These are phyloP conservation scores for Artomyces pyxidatus DNA, from an alignment of 768 basidiomycete genomes.

Conservation along the genomic window DNA sequence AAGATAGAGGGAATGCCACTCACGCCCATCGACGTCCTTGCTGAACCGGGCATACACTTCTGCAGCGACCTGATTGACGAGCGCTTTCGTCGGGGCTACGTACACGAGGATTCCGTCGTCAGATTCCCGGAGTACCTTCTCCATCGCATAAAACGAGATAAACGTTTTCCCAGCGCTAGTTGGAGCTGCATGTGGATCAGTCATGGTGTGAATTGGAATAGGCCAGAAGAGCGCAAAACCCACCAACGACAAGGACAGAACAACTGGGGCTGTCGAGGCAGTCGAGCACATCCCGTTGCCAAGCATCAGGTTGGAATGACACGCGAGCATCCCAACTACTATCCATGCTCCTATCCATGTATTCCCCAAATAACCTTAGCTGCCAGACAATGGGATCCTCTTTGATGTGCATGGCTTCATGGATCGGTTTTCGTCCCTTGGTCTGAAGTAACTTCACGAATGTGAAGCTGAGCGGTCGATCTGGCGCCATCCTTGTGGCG, in stretches of 20 bases:
- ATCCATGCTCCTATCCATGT: constrained; percentile 69
- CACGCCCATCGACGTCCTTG: constrained; percentile 42
- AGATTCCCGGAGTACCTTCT: constrained; percentile 49
- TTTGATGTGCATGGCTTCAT: constrained; percentile 46
- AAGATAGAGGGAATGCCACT: constrained; percentile 16
- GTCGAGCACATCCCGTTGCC: constrained; percentile 63
- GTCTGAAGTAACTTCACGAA: constrained; percentile 48
- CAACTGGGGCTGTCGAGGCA: constrained; percentile 43
- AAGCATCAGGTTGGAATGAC: constrained; percentile 57
- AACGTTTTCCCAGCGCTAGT: constrained; percentile 74
- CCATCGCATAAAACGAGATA: constrained; percentile 74
- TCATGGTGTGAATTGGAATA: background rate
- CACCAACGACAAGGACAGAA: constrained; percentile 62
- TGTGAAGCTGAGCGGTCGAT: constrained; percentile 36
- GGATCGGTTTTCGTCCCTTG: constrained; percentile 29
- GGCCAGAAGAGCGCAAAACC: constrained; percentile 15
- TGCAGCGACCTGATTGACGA: constrained; percentile 64
- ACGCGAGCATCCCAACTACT: constrained; percentile 49
- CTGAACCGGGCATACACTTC: constrained; percentile 67
- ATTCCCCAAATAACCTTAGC: constrained; percentile 59
- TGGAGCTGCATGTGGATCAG: constrained; percentile 34
- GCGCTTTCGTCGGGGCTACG: constrained; percentile 68
- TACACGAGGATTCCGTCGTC: constrained; percentile 66
- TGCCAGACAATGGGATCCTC: constrained; percentile 61
- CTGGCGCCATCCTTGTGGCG: constrained; percentile 13